Conservation (phyloP, 495 filamentous ascomycete genomes). For the Penicillium crystallinum region DNA sequence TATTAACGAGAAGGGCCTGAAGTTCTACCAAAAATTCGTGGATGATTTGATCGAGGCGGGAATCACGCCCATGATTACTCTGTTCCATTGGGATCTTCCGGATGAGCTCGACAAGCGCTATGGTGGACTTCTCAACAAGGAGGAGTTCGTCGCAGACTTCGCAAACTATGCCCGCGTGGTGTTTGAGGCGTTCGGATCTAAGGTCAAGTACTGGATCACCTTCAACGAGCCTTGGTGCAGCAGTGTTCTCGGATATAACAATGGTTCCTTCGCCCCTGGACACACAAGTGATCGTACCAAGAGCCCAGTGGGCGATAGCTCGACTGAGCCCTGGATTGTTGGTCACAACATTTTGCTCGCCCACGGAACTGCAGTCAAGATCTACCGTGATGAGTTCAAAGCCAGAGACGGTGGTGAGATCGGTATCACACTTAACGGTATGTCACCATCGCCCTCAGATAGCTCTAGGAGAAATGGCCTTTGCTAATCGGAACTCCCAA, state of each 20-base stretch:
- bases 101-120: constrained; percentile 49
- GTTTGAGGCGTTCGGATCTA: constrained; percentile 40
- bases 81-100: constrained; percentile 53
- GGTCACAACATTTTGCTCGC: constrained; percentile 46
- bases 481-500: background rate
- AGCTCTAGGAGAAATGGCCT: background rate
- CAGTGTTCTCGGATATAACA: constrained; percentile 48
- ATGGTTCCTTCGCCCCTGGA: constrained; percentile 48
- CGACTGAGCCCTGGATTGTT: constrained; percentile 48
- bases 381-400: constrained; percentile 51
- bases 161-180: constrained; percentile 46
- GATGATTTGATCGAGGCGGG: constrained; percentile 45
- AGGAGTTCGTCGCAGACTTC: constrained; percentile 48
- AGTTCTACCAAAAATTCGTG: constrained; percentile 46
- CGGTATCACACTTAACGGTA: constrained; percentile 52
- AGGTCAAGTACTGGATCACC: constrained; percentile 53
- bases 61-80: constrained; percentile 47
- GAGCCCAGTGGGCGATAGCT: constrained; percentile 44
- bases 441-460: background rate
- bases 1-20: constrained; percentile 43
- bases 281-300: constrained; percentile 45
- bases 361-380: constrained; percentile 47
- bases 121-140: constrained; percentile 47
- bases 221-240: constrained; percentile 54
- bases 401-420: constrained; percentile 43